Base-by-base conservation (phyloP, 2,329 filamentous ascomycete species). In the Apiospora rasikravindrae region DNA sequence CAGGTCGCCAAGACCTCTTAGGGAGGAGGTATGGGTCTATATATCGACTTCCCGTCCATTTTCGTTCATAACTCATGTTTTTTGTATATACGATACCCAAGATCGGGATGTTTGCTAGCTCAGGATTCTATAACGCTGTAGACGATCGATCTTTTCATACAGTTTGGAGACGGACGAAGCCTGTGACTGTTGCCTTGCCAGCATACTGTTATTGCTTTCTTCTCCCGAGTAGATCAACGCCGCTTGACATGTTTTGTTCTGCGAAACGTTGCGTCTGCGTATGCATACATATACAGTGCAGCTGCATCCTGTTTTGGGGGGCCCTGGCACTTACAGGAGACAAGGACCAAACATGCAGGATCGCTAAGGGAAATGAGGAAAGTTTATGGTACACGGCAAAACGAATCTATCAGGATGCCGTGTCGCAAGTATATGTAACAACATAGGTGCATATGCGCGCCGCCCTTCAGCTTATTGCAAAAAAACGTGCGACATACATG, bases 401-500 rank as follows among this genome's bases (percentile, higher is more conserved):
- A n/a, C 33, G 40, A 64, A 40, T n/a, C n/a, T 24, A n/a, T 13
- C 57, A 64, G n/a, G 57, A 64, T 40, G 57, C 33, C 33, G 57
- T 24, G 57, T 64, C 33, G 33, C 57, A 64, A 64, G 33, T 64
- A 64, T 40, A 45, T 45, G n/a, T 61, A 37, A 37, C 33, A 61
- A 64, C 33, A 33, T 40, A 64, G 37, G 33, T 64, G 57, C 57
- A 40, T 40, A n/a, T 40, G 57, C 57, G 51, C 51, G 53, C 26
- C 24, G 51, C 51, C 13, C 26, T 57, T 2, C 26, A 33, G 16
- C 53, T 37, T 33, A 61, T 61, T 33, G 16, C 19, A 4, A n/a
- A 4, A n/a, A 61, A 61, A 61, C 53, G 53, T 61, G 57, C 57
- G 33, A 40, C 57, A 64, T 64, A 33, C 57, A 64, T 64, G 33